Evolutionary conservation across 176 grass and related monocot genomes (phyloP).

Genomic region (Thalia dealbata): DNA sequence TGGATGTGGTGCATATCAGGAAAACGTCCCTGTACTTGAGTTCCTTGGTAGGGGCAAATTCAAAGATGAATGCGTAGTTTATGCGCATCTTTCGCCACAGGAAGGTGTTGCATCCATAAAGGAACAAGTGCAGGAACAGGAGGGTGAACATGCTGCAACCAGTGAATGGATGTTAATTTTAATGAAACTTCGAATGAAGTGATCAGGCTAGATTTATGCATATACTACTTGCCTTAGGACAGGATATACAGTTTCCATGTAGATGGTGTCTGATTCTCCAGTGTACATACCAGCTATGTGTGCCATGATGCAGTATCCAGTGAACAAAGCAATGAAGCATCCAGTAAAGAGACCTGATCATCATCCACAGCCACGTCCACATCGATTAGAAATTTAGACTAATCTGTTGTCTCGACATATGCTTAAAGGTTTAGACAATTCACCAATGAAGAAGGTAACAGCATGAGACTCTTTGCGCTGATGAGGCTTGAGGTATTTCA

Average conservation of each 20-base stretch:
- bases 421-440: not conserved
- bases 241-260: conserved; percentile 98
- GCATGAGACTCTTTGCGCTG: conserved; percentile 65
- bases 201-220: not conserved
- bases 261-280: conserved; percentile 63
- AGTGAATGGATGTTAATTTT: not conserved
- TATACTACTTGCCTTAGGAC: conserved; percentile 54
- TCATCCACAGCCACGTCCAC: too few relatives aligned
- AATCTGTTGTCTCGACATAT: too few relatives aligned
- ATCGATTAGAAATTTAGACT: too few relatives aligned
- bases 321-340: conserved; percentile 67
- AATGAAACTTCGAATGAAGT: not conserved
- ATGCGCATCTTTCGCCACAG: conserved; percentile 93
- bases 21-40: conserved; percentile 79
- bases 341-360: conserved; percentile 75
- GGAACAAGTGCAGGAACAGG: conserved; percentile 84
- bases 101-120: conserved; percentile 97
- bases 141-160: conserved; percentile 82
- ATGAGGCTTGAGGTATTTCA: conserved; percentile 92
- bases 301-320: conserved; percentile 87
- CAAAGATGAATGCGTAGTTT: conserved; percentile 93
- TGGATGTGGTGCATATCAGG: conserved; percentile 65
- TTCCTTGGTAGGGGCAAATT: conserved; percentile 80
- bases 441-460: conserved; percentile 96
- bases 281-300: conserved; percentile 81